Evolutionary conservation across 805 yeast species (phyloP), one percentile per base, ranked within the genome.

Genomic region (Millerozyma miso): DNA sequence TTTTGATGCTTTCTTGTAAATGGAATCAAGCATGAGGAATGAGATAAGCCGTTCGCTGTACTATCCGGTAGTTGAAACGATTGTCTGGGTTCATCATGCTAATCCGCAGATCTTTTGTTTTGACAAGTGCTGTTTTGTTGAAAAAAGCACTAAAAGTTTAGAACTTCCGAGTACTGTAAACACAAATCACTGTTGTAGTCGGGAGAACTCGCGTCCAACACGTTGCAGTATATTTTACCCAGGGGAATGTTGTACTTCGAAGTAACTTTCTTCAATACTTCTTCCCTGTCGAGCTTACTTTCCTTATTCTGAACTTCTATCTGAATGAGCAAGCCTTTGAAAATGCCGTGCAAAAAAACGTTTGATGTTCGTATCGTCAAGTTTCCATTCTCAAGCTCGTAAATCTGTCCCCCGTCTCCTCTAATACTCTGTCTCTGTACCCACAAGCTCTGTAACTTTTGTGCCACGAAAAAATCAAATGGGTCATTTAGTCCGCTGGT

Each of bases 321-420:
- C 51, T 83, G 85, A 19, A 86, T 74, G 31, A 86, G 57, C 31
- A 86, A 71, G 0, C 89, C 89, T 46, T 82, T 77, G 67, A 84
- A 86, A 15, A 71, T 71, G 1, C 95, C 95, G 55, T 85, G 89
- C 12, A 85, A 69, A 39, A 81, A 80, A 33, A 86, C 79, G 55
- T 86, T 87, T 35, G 86, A 81, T 0, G 89, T 76, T 33, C 88
- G 65, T 3, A 87, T 64, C 6, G 67, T 63, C 51, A 81, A 69
- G 33, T 65, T 70, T 13, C 82, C 83, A 37, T 65, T 59, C 59
- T 71, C 74, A 2, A 85, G 54, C 46, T 77, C 76, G 54, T 82
- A 86, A 4, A 78, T 76, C 41, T 74, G 74, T 0, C 95, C 95
- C 7, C 85, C 83, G 46, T 85, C 90, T 1, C 91, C 93, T 52